Base-by-base conservation (phyloP, 2,329 filamentous ascomycete species). In the Pyrenophora teres region DNA sequence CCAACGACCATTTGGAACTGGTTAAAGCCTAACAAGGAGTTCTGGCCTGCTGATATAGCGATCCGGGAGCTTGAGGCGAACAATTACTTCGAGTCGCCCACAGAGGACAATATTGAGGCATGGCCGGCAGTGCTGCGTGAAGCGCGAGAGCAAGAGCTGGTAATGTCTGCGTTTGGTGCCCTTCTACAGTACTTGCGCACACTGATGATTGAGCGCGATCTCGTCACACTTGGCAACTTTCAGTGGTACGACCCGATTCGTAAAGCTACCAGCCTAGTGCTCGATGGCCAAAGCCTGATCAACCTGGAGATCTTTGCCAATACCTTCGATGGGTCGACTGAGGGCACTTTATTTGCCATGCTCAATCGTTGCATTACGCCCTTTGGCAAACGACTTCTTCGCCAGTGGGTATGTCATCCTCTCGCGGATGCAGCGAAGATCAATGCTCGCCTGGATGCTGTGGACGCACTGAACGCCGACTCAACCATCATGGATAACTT, bases 231-330 rank as follows among this genome's bases (percentile, higher is more conserved):
- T 62, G 88, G 90, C 57, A 96, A 95, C 70, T 97, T 99, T 69
- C 84, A 86, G 45, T 88, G 86, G 81, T 99, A 99, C 72, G 92
- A 89, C 69, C 94, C 94, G 0, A 97, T 99, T 44, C 88, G 88
- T 67, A 96, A 97, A 69, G 82, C 86, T 1, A 91, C 92, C 10
- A 97, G 90, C 25, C 78, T 99, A 38, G 88, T 99, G 8, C 82
- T 99, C 1, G 94, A 99, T 64, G 94, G 94, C 0, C 94, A 99
- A 71, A 97, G 92, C 18, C 80, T 99, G 63, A 95, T 96, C 79
- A 99, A 99, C 67, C 85, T 99, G n/a, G 94, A 99, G 71, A 84
- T 99, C 4, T 99, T 99, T 63, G 84, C 91, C 63, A 99, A 99
- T 74, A 92, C 88, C 0, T 91, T 89, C 60, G 93, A 97, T 68